Conservation (phyloP, 768 basidiomycete species). For the Tephrocybe sp. region DNA sequence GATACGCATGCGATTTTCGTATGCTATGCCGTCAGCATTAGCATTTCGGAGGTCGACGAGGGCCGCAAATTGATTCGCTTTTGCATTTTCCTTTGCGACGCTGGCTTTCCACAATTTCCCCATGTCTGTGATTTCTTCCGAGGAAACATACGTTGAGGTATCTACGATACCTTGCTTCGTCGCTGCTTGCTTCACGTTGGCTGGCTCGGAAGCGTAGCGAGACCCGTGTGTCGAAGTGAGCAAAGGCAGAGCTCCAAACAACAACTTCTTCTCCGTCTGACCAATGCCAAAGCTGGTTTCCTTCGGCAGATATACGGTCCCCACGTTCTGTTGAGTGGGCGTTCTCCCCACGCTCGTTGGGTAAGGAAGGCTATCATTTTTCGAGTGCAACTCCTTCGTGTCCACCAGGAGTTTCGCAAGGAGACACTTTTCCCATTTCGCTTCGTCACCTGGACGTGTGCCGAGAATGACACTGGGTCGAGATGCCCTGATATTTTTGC, state of each 20-base stretch:
- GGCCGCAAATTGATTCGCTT: slow-evolving; percentile 59
- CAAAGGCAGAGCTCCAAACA: slow-evolving; percentile 69
- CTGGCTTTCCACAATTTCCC: slow-evolving; percentile 11
- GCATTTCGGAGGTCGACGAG: slow-evolving; percentile 87
- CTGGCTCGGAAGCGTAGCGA: slow-evolving; percentile 15
- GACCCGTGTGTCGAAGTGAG: slow-evolving; percentile 37
- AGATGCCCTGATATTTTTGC: slow-evolving; percentile 33
- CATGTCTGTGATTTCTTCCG: slow-evolving; percentile 2
- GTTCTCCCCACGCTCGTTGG: slow-evolving; percentile 18
- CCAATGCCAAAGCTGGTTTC: slow-evolving; percentile 69
- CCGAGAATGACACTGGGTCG: slow-evolving; percentile 76
- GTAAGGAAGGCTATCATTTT: too few species aligned
- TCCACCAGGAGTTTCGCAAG: slow-evolving; percentile 66
- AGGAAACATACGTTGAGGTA: background rate
- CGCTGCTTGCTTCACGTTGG: background rate
- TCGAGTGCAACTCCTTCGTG: slow-evolving; percentile 41
- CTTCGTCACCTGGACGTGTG: slow-evolving; percentile 59
- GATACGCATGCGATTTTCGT: slow-evolving; percentile 81
- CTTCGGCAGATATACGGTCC: slow-evolving; percentile 46
- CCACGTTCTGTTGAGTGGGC: slow-evolving; percentile 30
- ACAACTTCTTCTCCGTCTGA: slow-evolving; percentile 51
- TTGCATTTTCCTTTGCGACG: slow-evolving; percentile 37
- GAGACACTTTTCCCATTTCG: slow-evolving; percentile 67
- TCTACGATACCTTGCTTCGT: background rate
- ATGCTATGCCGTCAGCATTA: slow-evolving; percentile 82